Evolutionary conservation across 78 protist genomes (phyloP).

Genomic region (Dictyostelium capitatum): DNA sequence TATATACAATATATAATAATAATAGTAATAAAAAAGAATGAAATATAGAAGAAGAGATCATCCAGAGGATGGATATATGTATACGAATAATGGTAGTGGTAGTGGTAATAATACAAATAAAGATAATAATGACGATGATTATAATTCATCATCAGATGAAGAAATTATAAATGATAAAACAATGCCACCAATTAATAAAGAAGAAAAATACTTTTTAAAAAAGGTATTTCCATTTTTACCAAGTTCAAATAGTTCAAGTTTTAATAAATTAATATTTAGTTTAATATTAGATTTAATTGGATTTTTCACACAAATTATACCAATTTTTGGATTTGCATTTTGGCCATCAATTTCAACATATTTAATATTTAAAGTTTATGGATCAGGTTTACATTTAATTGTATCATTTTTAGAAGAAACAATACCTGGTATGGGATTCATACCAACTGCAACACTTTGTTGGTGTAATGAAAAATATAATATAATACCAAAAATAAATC

Average conservation of each 20-base stretch:
- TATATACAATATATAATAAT: too few species aligned
- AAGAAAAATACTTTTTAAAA: conserved; percentile 12
- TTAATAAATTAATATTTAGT: conserved; percentile 3
- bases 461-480: conserved; percentile 3
- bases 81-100: background rate
- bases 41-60: background rate
- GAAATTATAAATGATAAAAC: background rate
- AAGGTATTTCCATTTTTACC: conserved; percentile 8
- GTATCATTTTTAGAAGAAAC: conserved; percentile 16
- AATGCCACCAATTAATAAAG: background rate
- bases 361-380: conserved; percentile 10
- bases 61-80: background rate
- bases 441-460: background rate
- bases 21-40: background rate
- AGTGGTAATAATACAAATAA: background rate
- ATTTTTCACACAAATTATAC: conserved; percentile 23
- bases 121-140: background rate
- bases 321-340: background rate
- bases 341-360: conserved; percentile 20
- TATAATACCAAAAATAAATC: background rate
- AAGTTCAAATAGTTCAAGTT: background rate
- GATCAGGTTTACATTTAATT: background rate
- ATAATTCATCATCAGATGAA: background rate
- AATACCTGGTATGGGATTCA: conserved; percentile 12
- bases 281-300: conserved; percentile 1